Percentiles rank a stretch among this genome's conserved stretches.
phyloP scores from a whole-genome alignment of 768 basidiomycete species.

The Termitomyces sp. region DNA sequence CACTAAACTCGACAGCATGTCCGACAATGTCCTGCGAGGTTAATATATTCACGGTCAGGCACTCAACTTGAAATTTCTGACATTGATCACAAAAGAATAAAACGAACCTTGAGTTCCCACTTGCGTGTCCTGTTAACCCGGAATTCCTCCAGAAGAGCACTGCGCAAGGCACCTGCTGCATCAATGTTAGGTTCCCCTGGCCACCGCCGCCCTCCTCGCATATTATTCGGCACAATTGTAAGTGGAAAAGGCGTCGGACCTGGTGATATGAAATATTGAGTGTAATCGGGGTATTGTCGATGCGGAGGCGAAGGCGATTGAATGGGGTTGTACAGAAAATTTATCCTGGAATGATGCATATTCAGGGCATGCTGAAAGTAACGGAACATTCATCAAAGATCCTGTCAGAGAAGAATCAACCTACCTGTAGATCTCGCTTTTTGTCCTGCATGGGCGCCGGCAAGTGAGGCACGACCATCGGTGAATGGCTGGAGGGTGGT shows the following conservation, averaged over 20 bases:
- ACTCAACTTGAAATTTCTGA: neutral
- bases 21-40: conserved; percentile 72
- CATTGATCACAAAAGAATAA: neutral
- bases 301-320: conserved; percentile 38
- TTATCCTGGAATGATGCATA: conserved; percentile 35
- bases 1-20: conserved; percentile 84
- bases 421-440: conserved; percentile 53
- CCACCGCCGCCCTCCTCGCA: conserved; percentile 38
- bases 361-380: conserved; percentile 14
- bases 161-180: conserved; percentile 41
- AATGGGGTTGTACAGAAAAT: conserved; percentile 34
- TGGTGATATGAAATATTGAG: conserved; percentile 39
- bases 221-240: conserved; percentile 28
- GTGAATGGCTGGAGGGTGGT: conserved; percentile 28
- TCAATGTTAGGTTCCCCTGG: conserved; percentile 28
- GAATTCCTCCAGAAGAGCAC: conserved; percentile 80
- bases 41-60: conserved; percentile 12
- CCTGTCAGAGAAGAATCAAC: neutral
- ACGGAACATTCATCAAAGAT: conserved; percentile 6
- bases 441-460: conserved; percentile 42
- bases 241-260: conserved; percentile 27
- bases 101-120: conserved; percentile 75
- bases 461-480: conserved; percentile 47
- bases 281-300: conserved; percentile 48
- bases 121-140: conserved; percentile 69